A percentile compares a stretch with the other conserved stretches of the same genome.
These are phyloP conservation scores for Mucor circinelloides DNA, from an alignment of 371 early-diverging fungal genomes.

Conservation along the genomic window DNA sequence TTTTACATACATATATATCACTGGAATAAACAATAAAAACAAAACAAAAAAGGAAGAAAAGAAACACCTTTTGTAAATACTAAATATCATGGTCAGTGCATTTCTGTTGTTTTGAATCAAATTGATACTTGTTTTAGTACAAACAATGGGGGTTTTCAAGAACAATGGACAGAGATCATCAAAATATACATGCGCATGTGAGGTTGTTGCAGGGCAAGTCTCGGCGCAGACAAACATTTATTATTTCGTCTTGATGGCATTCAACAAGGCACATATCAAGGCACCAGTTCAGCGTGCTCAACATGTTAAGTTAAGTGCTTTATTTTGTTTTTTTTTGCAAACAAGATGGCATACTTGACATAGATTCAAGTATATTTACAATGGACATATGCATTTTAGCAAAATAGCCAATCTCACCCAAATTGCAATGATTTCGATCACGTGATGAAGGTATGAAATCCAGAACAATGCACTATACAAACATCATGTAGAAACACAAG, in stretches of 20 bases:
- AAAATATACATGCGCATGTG: background rate
- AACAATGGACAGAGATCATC: background rate
- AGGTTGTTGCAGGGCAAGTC: background rate
- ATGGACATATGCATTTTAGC: background rate
- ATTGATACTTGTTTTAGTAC: background rate
- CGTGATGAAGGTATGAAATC: background rate
- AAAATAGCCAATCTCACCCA: background rate
- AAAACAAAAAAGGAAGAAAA: background rate
- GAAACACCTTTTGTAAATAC: background rate
- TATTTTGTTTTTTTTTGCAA: background rate
- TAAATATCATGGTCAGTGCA: background rate
- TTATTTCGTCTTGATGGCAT: background rate
- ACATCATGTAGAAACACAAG: background rate
- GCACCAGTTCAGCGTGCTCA: no score
- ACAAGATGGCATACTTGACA: background rate
- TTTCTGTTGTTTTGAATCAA: background rate
- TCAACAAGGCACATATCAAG: background rate
- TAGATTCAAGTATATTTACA: background rate
- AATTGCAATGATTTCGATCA: background rate
- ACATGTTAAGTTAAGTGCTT: background rate
- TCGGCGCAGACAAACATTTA: background rate
- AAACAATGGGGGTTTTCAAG: background rate
- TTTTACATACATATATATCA: background rate
- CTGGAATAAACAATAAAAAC: background rate
- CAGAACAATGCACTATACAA: background rate